Evolutionary conservation across 2,329 filamentous ascomycete genomes (phyloP), one percentile per base, ranked within the genome.

Genomic region (Xylaria sp.): DNA sequence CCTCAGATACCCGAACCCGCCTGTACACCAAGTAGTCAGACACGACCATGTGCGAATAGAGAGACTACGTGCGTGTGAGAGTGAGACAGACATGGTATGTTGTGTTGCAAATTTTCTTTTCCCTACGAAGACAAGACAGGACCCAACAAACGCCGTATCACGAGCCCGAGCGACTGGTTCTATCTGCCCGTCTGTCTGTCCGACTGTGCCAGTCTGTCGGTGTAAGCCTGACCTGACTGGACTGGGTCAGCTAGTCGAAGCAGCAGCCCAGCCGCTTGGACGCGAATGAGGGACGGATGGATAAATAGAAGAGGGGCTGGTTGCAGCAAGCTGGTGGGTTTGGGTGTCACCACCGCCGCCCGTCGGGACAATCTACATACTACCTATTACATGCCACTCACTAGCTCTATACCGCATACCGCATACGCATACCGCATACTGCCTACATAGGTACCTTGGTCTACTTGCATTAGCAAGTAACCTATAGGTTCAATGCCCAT

Each of bases 151-250:
- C 5, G 24, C 11, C 24, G 56, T 61, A 52, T 52, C 43, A 61
- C 52, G 50, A 56, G 58, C 55, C 18, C 58, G 58, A 61, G 56
- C 46, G 52, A 52, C 53, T 61, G 58, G 58, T 54, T 61, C 58
- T 50, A 54, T 54, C 47, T 61, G 40, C 55, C 54, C 54, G 55
- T 55, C 46, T 50, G 53, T 51, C 57, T 55, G n/a, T n/a, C n/a
- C n/a, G n/a, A n/a, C n/a, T n/a, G n/a, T n/a, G n/a, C n/a, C n/a
- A n/a, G n/a, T 34, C 9, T 34, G 29, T 34, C 29, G 29, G 29
- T 34, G 29, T 34, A 34, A n/a, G n/a, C n/a, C n/a, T n/a, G n/a
- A 13, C 29, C 16, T 34, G 29, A 34, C 29, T 34, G 29, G 29
- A 34, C 16, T n/a, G n/a, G n/a, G n/a, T n/a, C n/a, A n/a, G n/a